phyloP scores from a whole-genome alignment of 768 basidiomycete species.

The Lentinula guzmanii region DNA sequence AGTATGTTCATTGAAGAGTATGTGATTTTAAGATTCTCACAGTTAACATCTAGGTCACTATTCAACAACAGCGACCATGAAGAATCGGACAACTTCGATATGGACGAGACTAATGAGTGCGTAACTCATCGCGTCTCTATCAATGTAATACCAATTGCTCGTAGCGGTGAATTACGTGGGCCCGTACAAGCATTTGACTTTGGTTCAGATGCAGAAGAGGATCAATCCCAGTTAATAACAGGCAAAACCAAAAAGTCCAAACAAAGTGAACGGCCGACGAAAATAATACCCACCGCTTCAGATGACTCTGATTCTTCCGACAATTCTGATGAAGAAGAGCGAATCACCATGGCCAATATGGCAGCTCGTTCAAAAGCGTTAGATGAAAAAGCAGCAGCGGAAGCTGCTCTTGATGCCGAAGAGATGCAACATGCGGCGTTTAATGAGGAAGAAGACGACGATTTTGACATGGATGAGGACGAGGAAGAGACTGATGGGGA shows the following conservation, averaged over 20 bases:
- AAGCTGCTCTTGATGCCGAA: conserved; percentile 63
- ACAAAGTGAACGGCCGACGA: conserved; percentile 38
- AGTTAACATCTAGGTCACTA: conserved; percentile 26
- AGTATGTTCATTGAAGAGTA: conserved; percentile 20
- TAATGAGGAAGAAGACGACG: conserved; percentile 42
- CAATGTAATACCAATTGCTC: conserved; percentile 2
- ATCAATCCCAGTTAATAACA: conserved; percentile 25
- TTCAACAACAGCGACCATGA: conserved; percentile 43
- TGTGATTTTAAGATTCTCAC: neutral
- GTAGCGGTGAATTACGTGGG: conserved; percentile 47
- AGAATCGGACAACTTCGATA: conserved; percentile 43
- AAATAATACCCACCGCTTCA: conserved; percentile 45
- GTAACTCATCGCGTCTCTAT: neutral
- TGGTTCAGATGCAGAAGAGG: conserved; percentile 54
- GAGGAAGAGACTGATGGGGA: conserved; percentile 42
- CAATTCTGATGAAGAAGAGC: conserved; percentile 42
- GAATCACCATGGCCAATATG: conserved; percentile 74
- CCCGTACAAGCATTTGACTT: conserved; percentile 58
- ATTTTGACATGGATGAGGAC: conserved; percentile 34
- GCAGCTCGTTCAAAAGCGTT: conserved; percentile 74
- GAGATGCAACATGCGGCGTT: conserved; percentile 55
- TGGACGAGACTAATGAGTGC: conserved; percentile 28
- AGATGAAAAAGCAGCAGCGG: conserved; percentile 59
- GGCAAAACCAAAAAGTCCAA: conserved; percentile 47
- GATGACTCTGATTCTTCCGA: conserved; percentile 44